Base-by-base conservation (phyloP, 805 yeast genomes). In the Starmerella sirachaensis region DNA sequence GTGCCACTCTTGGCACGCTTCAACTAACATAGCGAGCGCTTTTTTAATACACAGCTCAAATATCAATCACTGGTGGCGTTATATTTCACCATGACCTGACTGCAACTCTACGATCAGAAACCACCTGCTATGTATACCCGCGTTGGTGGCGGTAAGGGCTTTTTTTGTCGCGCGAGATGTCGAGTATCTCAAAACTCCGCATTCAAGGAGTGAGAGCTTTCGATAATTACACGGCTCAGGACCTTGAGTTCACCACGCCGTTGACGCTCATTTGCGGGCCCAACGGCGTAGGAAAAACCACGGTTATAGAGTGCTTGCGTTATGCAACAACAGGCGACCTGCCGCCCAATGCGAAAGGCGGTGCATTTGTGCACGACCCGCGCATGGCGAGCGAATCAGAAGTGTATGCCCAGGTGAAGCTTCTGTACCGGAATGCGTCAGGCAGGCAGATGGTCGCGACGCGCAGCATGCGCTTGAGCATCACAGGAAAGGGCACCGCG, bases 221-320 rank as follows among this genome's bases (percentile, higher is more conserved):
- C 54, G 88, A 82, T 46, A 78, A 85, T n/a, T 75, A 76, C 47
- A 74, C 74, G 31, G 67, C 82, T 21, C 95, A 91, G 54, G 77
- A 86, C 0, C 83, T 91, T 42, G 82, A 81, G 53, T 91, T 91
- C 60, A 85, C 86, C 12, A 71, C 72, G 33, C 99, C 99, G 0
- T 62, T 91, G 54, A 91, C 98, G 0, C 65, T 91, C 33, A 88
- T 91, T 37, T 94, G 93, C 20, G 99, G 99, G 0, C 80, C 80
- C 35, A 91, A 91, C 59, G 97, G 98, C 22, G 79, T 94, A 20
- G 98, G 98, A 9, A 88, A 91, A 56, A 91, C 97, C 54, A 86
- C 97, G 1, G 77, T 91, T 40, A 93, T 91, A 45, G 99, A 91
- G 58, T 85, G 96, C 56, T 65, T 91, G 43, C 73, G 85, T 55